Evolutionary conservation across 2,329 filamentous ascomycete genomes (phyloP), one percentile per base, ranked within the genome.

Genomic region (Fusarium sp.): DNA sequence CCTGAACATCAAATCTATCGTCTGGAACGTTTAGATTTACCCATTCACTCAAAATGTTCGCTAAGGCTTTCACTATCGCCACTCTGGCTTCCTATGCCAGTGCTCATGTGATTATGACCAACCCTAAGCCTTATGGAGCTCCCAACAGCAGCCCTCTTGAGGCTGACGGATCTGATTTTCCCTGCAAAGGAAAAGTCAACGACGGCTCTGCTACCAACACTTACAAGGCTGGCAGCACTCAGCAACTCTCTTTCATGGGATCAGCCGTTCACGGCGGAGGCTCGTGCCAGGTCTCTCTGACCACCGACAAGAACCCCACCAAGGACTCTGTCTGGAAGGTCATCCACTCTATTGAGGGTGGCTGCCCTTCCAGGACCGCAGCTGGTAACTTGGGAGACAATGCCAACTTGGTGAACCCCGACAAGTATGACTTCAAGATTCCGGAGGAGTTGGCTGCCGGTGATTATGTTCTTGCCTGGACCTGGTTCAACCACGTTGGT

Each of bases 401-500:
- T 50, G 77, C 88, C 8, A 71, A 73, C 4, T 78, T 78, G 1
- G 64, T 65, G 0, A 81, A 85, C 37, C 85, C 88, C 0, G 85
- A 85, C 74, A 83, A 80, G 0, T 96, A 92, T 79, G 81, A 87
- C 31, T 97, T 90, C 81, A 86, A 81, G 0, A 88, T 97, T 8
- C 95, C 94, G 0, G 77, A 84, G 0, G 87, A 89, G 23, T 85
- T 97, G 46, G 88, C 90, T 10, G 82, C 89, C 2, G 96, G 95
- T 6, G 86, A 94, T 40, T 94, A 92, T 28, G 92, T 90, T 0
- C 84, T 98, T 7, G 93, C 93, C 0, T 98, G 94, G 94, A 93
- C 93, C 1, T 98, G 96, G 96, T 89, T 97, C 80, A 98, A 98
- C 83, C 91, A 91, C 62, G 76, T 97, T 11, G 96, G 96, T 4